phyloP scores from a whole-genome alignment of 1,284 basidiomycete genomes.

The Earliella scabrosa region DNA sequence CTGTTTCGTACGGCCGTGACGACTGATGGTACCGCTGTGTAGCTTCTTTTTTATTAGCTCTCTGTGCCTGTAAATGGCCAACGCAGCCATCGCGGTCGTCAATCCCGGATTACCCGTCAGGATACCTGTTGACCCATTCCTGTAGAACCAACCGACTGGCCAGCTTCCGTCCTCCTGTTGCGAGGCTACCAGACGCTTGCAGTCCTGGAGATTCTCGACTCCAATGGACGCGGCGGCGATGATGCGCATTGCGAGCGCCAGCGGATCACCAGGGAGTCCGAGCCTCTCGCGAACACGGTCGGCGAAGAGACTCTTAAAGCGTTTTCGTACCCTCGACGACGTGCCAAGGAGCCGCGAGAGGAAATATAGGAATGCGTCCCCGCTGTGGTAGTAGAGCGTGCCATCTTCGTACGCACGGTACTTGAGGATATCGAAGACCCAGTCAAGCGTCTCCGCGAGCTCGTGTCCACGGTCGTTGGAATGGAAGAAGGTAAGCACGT shows the following conservation, averaged over 20 bases:
- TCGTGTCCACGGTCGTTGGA: conserved; percentile 48
- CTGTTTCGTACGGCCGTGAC: not conserved
- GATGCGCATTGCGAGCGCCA: conserved; percentile 50
- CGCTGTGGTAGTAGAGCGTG: conserved; percentile 54
- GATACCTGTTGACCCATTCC: conserved; percentile 47
- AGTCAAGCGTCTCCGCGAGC: conserved; percentile 45
- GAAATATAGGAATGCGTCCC: conserved; percentile 60
- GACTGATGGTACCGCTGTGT: no score
- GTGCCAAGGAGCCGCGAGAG: conserved; percentile 48
- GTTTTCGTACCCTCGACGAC: conserved; percentile 34
- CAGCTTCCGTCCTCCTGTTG: conserved; percentile 55
- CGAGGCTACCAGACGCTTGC: conserved; percentile 43
- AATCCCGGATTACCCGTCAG: conserved; percentile 21
- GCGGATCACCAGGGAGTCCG: conserved; percentile 49
- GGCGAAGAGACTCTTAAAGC: conserved; percentile 42
- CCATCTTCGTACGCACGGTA: conserved; percentile 45
- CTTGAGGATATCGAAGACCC: conserved; percentile 48
- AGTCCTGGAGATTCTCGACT: conserved; percentile 44
- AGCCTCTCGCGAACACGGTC: conserved; percentile 52
- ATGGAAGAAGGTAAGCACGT: conserved; percentile 53
- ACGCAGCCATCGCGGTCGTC: conserved; percentile 7
- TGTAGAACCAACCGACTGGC: conserved; percentile 52
- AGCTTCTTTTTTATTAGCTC: no score
- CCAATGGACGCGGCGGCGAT: conserved; percentile 45
- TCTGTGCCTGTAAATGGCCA: not conserved